Percentiles rank a stretch among this genome's conserved stretches.
Evolutionary conservation across 2,329 filamentous ascomycete genomes (phyloP).

Genomic region (Clarireedia sp.): DNA sequence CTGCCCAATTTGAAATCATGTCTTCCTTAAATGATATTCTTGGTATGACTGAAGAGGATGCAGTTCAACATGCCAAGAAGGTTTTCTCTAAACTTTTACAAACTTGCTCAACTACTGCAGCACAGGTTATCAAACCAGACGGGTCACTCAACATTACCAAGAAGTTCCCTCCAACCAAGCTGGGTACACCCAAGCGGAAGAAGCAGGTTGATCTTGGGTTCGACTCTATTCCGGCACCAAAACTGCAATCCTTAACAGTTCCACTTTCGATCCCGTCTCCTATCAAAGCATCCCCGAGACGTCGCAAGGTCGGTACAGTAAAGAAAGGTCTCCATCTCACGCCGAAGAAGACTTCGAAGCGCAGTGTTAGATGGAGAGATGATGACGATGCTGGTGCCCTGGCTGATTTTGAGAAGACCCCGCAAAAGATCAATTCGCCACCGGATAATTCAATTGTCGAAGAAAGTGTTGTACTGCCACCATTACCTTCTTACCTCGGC

Average conservation of each 20-base stretch:
- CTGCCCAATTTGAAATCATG: slow-evolving; percentile 87
- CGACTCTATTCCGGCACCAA: slow-evolving; percentile 17
- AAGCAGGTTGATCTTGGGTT: slow-evolving; percentile 35
- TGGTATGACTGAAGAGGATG: slow-evolving; percentile 74
- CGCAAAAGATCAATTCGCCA: slow-evolving; percentile 56
- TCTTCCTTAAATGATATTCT: slow-evolving; percentile 75
- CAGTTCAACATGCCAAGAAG: slow-evolving; percentile 68
- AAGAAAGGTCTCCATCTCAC: slow-evolving; percentile 76
- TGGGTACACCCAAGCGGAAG: slow-evolving; percentile 71
- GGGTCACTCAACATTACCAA: slow-evolving; percentile 54
- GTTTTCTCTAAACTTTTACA: slow-evolving; percentile 73
- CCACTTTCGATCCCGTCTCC: slow-evolving; percentile 47
- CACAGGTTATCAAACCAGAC: slow-evolving; percentile 86
- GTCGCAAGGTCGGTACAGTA: slow-evolving; percentile 56
- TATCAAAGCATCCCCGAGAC: slow-evolving; percentile 69
- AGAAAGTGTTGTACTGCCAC: slow-evolving; percentile 32
- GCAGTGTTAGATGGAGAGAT: slow-evolving; percentile 85
- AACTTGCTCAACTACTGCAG: slow-evolving; percentile 63
- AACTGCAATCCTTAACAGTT: slow-evolving; percentile 34
- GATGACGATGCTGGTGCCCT: slow-evolving; percentile 80
- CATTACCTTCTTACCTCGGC: slow-evolving; percentile 46
- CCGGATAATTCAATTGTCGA: slow-evolving; percentile 49
- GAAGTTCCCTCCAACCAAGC: slow-evolving; percentile 60
- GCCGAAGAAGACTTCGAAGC: slow-evolving; percentile 69
- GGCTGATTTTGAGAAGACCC: slow-evolving; percentile 87